These are phyloP conservation scores for Leptographium radiaticola DNA, from an alignment of 2,329 filamentous ascomycete genomes.

Conservation along the genomic window DNA sequence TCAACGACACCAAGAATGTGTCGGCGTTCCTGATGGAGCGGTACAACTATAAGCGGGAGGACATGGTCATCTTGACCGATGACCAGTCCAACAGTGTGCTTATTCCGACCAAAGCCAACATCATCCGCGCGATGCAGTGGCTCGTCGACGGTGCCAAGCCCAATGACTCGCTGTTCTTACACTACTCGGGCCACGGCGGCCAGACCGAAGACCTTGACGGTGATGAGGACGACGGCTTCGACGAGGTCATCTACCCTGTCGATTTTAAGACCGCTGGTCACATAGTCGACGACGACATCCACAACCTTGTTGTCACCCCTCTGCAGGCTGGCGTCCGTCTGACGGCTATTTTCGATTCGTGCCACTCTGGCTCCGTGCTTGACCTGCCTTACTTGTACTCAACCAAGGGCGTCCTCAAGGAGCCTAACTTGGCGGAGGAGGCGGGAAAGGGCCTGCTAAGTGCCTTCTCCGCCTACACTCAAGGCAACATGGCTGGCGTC, in stretches of 20 bases:
- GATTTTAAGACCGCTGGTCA: conserved; percentile 54
- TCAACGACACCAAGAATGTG: conserved; percentile 72
- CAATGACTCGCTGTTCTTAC: conserved; percentile 66
- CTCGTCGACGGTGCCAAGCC: conserved; percentile 56
- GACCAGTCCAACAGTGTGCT: conserved; percentile 58
- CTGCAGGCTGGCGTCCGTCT: conserved; percentile 73
- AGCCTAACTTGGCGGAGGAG: conserved; percentile 70
- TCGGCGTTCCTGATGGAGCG: conserved; percentile 55
- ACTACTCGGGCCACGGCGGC: conserved; percentile 66
- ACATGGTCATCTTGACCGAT: conserved; percentile 69
- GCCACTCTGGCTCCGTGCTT: conserved; percentile 65
- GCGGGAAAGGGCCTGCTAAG: conserved; percentile 59
- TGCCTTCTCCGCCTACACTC: conserved; percentile 65
- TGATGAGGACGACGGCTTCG: conserved; percentile 65
- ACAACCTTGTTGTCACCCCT: conserved; percentile 62
- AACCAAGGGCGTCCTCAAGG: conserved; percentile 67
- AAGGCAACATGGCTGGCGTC: conserved; percentile 73
- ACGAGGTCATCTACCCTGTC: conserved; percentile 69
- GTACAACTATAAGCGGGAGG: conserved; percentile 61
- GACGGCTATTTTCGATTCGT: conserved; percentile 72
- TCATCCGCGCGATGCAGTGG: conserved; percentile 64
- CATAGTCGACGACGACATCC: conserved; percentile 69
- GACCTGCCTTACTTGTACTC: conserved; percentile 72
- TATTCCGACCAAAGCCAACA: conserved; percentile 64
- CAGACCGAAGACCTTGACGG: conserved; percentile 62